Base-by-base conservation (phyloP, 192 early-diverging fungal genomes). In the Umbelopsis isabellina region DNA sequence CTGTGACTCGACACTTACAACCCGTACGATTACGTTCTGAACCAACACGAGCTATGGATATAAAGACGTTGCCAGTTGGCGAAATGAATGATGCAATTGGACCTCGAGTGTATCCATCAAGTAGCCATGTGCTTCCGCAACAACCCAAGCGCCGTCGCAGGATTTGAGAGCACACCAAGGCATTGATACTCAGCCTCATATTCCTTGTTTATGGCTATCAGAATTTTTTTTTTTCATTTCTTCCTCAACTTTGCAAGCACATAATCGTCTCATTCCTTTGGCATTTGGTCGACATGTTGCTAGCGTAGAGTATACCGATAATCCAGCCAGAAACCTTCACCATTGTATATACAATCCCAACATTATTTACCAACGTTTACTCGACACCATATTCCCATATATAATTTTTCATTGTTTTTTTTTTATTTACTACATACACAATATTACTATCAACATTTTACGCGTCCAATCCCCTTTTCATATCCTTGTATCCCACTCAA, bases 131-230 rank as follows among this genome's bases (percentile, higher is more conserved):
- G 27, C 30, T 30, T 33, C 8, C 30, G 12, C 27, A 61, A 18
- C 12, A 12, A 33, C 6, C 27, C 15, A 61, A 61, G 13, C 55
- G 55, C 6, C 55, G 55, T 35, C 55, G 55, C 13, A 61, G 55
- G 30, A 61, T 61, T 61, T 61, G 55, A 61, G 13, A 61, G 13
- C 1, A 35, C 33, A 8, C 1, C 25, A 16, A 30, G 13, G 25
- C 27, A 61, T 61, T 61, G 27, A 61, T 30, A 61, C 55, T 61
- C 55, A 61, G 55, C 21, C 52, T 11, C 25, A 41, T 41, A 41
- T 41, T 41, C 37, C 18, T 35, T 61, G 27, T 61, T 61, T 61
- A 35, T 61, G 21, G 27, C 30, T 16, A 25, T 4, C 30, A n/a
- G 2, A 13, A 22, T 52, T 55, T 61, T 58, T 25, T 35, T 16